These are phyloP conservation scores for Colletotrichum tropicale DNA, from an alignment of 2,329 filamentous ascomycete genomes.

Conservation along the genomic window DNA sequence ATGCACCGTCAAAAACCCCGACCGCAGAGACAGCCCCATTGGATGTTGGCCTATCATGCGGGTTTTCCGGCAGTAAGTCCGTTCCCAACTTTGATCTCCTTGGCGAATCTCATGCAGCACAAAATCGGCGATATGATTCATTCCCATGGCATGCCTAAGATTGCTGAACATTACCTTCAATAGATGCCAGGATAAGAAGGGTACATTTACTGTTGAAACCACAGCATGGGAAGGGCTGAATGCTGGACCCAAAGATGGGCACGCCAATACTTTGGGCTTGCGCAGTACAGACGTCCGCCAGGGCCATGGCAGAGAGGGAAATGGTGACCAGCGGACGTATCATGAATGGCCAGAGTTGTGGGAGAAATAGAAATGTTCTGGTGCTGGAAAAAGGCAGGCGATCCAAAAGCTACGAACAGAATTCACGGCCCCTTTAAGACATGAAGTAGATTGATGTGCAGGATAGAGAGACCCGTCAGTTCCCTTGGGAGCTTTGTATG, in stretches of 20 bases:
- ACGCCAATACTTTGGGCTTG: not conserved
- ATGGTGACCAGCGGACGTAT: not conserved
- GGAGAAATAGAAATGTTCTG: not conserved
- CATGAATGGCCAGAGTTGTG: constrained; percentile 12
- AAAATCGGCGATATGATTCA: not conserved
- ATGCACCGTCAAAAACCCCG: constrained; percentile 58
- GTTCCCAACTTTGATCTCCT: not conserved
- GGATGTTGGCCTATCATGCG: constrained; percentile 63
- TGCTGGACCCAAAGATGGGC: not conserved
- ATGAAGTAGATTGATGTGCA: not conserved
- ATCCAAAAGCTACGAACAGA: not conserved
- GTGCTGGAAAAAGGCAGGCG: not conserved
- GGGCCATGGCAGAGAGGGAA: not conserved
- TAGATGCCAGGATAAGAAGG: constrained; percentile 64
- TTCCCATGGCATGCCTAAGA: not conserved
- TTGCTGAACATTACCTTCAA: constrained; percentile 13
- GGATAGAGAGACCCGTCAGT: not conserved
- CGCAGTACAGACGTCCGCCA: not conserved
- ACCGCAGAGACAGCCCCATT: constrained; percentile 49
- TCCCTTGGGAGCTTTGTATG: not conserved
- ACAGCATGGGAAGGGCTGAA: constrained; percentile 61
- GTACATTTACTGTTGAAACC: constrained; percentile 65
- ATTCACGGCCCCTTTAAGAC: not conserved
- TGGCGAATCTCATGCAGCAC: not conserved
- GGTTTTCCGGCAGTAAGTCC: constrained; percentile 62